Evolutionary conservation across 2,329 filamentous ascomycete genomes (phyloP), one percentile per base, ranked within the genome.

Genomic region (Cytospora schulzeri): DNA sequence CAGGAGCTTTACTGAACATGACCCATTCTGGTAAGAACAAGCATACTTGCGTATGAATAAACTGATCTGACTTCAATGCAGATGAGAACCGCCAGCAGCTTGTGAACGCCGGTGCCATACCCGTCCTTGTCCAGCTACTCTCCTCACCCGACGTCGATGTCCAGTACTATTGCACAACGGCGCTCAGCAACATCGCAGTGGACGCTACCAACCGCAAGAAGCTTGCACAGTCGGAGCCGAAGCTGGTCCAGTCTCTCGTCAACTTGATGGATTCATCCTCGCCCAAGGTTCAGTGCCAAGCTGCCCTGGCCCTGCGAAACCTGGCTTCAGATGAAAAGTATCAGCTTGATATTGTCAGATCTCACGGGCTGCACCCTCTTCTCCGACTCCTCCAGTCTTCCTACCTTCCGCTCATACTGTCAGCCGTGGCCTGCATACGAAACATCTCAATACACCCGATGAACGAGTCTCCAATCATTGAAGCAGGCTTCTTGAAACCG

Each of bases 81-180:
- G 95, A 98, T 76, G 95, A 99, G 77, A 99, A 99, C 77, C 88
- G 95, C 70, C 93, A 98, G 78, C 93, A 99, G 77, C 89, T 99
- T 31, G 95, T 99, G 70, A 96, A 96, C 70, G 95, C 95, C 54
- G 94, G 94, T 68, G 95, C 95, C n/a, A 97, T 99, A 69, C 95
- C 95, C 6, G 94, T 99, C 11, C 88, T 99, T 29, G 95, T 99
- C 50, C 93, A 97, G 74, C 88, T 99, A 28, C 88, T 99, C 54
- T 93, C 92, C 11, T 98, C 95, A 29, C 82, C 90, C 65, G 95
- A 99, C 73, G 93, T 97, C 70, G 95, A 99, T 74, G 95, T 99
- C 35, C 95, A 99, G 79, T 99, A 99, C 79, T 99, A 99, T 79
- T 99, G 95, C 81, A 99, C 95, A 22, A 99, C 95, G 5, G 95